Base-by-base conservation (phyloP, 495 filamentous ascomycete species). In the Hypoxylon perforatum region DNA sequence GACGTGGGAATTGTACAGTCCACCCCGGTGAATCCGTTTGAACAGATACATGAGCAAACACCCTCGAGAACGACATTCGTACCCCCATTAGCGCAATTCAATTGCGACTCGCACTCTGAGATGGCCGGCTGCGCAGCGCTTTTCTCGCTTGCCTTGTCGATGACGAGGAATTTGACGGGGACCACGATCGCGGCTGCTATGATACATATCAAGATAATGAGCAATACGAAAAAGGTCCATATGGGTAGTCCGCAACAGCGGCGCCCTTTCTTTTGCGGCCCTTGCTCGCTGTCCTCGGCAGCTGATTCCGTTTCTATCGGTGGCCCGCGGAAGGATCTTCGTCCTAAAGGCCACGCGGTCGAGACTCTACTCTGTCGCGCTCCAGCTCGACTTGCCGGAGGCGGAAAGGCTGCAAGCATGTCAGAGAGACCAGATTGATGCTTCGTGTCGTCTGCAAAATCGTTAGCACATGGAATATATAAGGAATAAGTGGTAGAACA, bases 391-490 rank as follows among this genome's bases (percentile, higher is more conserved):
- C 84, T 88, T 7, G 82, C 81, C 5, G 95, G 93, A 10, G 93
- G 90, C 7, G 95, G 95, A 61, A 99, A 99, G 12, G 93, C 91
- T 11, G 91, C 90, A 5, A 99, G 83, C 73, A 97, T 97, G 71
- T 96, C 93, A 14, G 92, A 94, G 42, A 99, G 82, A 4, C 81
- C 81, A 14, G 67, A 93, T 85, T 76, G 84, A 63, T 77, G 82
- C 69, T 79, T 85, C 62, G 72, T 67, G 30, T 70, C 73, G 65
- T 63, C 75, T 81, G 41, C 67, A 63, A 28, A 76, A n/a, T 50
- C 65, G 42, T 82, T 75, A 79, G 79, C 39, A 42, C 15, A 17
- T 30, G 8, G 35, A 52, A 45, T 2, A 21, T 11, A 10, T 6
- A 28, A 5, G n/a, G 52, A 22, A 47, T 14, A 15, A 36, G 18